Conservation (phyloP, 2,329 filamentous ascomycete genomes). For the Aplosporella prunicola region DNA sequence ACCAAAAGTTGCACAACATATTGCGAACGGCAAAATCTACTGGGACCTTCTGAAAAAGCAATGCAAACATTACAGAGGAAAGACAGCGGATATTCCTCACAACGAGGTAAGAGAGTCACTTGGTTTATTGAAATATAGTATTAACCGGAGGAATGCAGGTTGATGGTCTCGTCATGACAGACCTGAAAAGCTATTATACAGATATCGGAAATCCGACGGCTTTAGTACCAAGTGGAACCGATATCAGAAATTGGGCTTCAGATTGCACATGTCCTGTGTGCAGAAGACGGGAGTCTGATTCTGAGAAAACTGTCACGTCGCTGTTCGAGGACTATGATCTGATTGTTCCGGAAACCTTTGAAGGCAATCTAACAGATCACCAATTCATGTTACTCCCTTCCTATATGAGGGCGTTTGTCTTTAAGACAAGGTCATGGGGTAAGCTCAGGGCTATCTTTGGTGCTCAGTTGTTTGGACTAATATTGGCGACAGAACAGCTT, state of each 20-base stretch:
- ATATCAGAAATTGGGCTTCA: background rate
- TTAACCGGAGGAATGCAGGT: background rate
- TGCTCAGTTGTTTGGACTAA: background rate
- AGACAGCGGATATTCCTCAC: conserved; percentile 9
- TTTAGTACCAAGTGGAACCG: too few relatives aligned
- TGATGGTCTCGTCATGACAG: conserved; percentile 11
- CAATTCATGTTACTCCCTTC: conserved; percentile 7
- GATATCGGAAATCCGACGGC: too few relatives aligned
- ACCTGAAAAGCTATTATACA: conserved; percentile 10
- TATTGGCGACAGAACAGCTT: conserved; percentile 12
- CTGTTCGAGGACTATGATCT: background rate
- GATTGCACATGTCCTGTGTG: conserved; percentile 8
- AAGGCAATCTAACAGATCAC: conserved; percentile 2
- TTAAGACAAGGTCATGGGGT: conserved; percentile 13
- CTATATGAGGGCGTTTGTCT: conserved; percentile 8
- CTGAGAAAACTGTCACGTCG: background rate
- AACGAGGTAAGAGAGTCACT: conserved; percentile 3
- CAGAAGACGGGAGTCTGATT: background rate
- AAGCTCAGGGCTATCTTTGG: background rate
- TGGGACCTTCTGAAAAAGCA: conserved; percentile 9
- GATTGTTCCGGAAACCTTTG: background rate
- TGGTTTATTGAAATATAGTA: background rate
- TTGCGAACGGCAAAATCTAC: conserved; percentile 6
- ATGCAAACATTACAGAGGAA: conserved; percentile 11
- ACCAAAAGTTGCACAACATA: background rate